Evolutionary conservation across 139 green algal genomes (phyloP).

Genomic region (Desmodesmus armatus): DNA sequence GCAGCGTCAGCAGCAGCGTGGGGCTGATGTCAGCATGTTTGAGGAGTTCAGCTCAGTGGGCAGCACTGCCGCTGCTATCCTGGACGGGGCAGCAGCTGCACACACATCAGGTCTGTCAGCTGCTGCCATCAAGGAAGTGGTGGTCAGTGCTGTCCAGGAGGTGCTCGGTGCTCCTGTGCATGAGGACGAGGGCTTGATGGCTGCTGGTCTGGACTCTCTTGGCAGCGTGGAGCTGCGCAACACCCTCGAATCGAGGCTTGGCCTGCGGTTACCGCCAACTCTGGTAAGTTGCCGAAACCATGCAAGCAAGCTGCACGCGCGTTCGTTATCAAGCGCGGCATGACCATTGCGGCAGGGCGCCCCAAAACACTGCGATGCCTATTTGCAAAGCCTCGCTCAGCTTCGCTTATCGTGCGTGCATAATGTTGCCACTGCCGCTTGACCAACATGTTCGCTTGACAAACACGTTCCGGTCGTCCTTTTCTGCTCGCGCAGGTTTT

Average conservation of each 20-base stretch:
- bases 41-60: background rate
- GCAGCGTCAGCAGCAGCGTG: conserved; percentile 7
- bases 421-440: no score
- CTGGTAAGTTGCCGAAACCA: conserved; percentile 57
- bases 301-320: no score
- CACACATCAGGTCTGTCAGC: conserved; percentile 3
- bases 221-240: conserved; percentile 72
- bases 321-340: no score
- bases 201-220: conserved; percentile 71
- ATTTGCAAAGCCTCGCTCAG: no score
- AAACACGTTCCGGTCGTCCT: no score
- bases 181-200: conserved; percentile 64
- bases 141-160: conserved; percentile 56
- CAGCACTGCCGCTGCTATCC: background rate
- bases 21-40: conserved; percentile 2
- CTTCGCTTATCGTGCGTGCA: no score
- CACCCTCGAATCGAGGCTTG: conserved; percentile 57
- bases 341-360: no score
- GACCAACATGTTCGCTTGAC: no score
- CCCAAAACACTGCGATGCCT: no score
- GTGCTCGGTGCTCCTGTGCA: conserved; percentile 68
- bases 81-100: background rate
- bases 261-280: conserved; percentile 70
- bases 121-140: conserved; percentile 42
- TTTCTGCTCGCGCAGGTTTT: no score